These are phyloP conservation scores for Solanum verrucosum DNA, from an alignment of 257 asterid genomes.

Conservation along the genomic window DNA sequence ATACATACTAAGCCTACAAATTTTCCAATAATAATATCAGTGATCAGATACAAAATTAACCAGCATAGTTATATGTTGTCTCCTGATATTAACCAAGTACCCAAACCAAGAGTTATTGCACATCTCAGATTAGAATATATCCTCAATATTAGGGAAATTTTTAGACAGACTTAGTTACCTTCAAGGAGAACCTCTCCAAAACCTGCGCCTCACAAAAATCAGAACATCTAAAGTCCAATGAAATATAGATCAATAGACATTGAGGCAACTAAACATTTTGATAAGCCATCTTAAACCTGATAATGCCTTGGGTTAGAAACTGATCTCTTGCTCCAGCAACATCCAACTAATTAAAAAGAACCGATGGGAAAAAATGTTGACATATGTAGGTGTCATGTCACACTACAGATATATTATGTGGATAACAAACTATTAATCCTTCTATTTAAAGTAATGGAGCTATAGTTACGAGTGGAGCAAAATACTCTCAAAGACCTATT, in stretches of 20 bases:
- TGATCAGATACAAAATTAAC: neutral
- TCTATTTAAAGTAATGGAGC: neutral
- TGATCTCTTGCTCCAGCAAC: neutral
- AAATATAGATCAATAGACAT: neutral
- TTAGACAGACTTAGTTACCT: neutral
- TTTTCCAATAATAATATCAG: constrained; percentile 1
- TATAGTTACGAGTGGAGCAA: neutral
- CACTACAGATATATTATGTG: neutral
- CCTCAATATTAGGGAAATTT: neutral
- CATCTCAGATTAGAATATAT: neutral
- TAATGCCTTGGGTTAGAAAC: neutral
- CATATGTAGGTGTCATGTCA: neutral
- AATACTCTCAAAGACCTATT: neutral
- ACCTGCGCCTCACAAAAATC: constrained; percentile 6
- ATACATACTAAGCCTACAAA: constrained; percentile 4
- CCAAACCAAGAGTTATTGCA: neutral
- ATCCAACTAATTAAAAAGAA: neutral
- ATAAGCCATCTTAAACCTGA: neutral
- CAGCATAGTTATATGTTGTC: neutral
- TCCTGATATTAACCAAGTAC: neutral
- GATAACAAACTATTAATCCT: neutral
- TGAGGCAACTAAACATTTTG: neutral
- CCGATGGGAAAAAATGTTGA: neutral
- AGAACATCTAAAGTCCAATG: neutral
- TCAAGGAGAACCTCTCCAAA: neutral